These are phyloP conservation scores for Podila clonocystis DNA, from an alignment of 192 early-diverging fungal genomes.

Conservation along the genomic window DNA sequence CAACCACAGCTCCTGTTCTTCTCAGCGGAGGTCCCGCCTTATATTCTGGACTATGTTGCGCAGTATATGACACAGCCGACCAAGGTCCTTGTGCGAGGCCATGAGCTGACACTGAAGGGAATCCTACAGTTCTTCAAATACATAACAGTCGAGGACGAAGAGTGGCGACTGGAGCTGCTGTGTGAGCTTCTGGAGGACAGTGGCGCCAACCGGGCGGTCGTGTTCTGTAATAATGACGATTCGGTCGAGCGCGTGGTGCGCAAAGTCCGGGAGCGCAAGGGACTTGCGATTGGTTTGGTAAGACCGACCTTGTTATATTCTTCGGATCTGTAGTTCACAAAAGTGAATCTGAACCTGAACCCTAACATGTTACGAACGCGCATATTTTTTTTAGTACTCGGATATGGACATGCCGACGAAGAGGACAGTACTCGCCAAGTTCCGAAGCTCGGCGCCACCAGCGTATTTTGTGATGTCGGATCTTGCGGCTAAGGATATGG, in stretches of 20 bases:
- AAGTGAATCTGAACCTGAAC: neutral
- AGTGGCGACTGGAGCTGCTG: constrained; percentile 32
- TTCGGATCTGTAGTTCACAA: neutral
- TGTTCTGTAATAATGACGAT: constrained; percentile 39
- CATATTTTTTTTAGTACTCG: constrained; percentile 22
- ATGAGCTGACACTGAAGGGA: constrained; percentile 43
- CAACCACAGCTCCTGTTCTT: constrained; percentile 41
- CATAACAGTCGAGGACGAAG: constrained; percentile 40
- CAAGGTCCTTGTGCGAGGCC: constrained; percentile 41
- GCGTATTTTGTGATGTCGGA: constrained; percentile 31
- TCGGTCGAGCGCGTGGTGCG: constrained; percentile 36
- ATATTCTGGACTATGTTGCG: constrained; percentile 38
- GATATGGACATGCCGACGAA: constrained; percentile 37
- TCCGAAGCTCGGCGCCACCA: constrained; percentile 13
- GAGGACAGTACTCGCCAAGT: constrained; percentile 21
- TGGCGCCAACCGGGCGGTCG: constrained; percentile 29
- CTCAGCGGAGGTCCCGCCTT: constrained; percentile 32
- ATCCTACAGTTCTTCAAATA: constrained; percentile 50
- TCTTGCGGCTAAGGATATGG: constrained; percentile 21
- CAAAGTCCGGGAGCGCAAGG: constrained; percentile 36
- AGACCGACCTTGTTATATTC: neutral
- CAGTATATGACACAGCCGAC: constrained; percentile 49
- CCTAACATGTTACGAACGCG: neutral
- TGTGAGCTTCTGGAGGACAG: constrained; percentile 42
- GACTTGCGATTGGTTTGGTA: constrained; percentile 34